A percentile compares a stretch with the other conserved stretches of the same genome.
These are phyloP conservation scores for Corchorus olitorius DNA, from an alignment of 345 rosid species.

Conservation along the genomic window DNA sequence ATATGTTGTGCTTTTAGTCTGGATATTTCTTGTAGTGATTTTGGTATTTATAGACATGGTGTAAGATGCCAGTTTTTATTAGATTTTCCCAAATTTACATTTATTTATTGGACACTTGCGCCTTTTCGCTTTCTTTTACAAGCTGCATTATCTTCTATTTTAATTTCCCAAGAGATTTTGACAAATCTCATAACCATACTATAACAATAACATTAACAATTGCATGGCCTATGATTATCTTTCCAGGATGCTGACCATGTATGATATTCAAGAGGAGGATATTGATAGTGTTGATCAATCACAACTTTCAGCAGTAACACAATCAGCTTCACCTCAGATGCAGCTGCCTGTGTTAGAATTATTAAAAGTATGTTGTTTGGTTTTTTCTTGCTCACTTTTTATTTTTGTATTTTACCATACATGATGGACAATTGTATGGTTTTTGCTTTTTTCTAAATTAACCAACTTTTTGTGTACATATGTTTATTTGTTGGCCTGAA, in stretches of 20 bases:
- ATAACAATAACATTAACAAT: not conserved
- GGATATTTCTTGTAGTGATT: slow-evolving; percentile 6
- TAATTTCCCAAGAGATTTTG: not conserved
- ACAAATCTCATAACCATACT: not conserved
- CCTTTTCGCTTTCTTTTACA: slow-evolving; percentile 4
- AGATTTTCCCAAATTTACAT: not conserved
- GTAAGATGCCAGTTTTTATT: not conserved
- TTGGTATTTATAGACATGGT: slow-evolving; percentile 1
- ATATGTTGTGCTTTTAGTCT: slow-evolving; percentile 4
- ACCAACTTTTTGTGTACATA: not conserved
- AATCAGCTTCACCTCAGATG: slow-evolving; percentile 59
- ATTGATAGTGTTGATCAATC: slow-evolving; percentile 62
- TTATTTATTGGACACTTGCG: not conserved
- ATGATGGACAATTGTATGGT: not conserved
- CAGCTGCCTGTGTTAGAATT: slow-evolving; percentile 89
- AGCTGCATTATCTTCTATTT: slow-evolving; percentile 5
- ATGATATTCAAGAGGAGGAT: slow-evolving; percentile 81
- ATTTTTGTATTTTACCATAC: not conserved
- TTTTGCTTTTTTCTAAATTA: slow-evolving; percentile 10
- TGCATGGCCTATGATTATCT: slow-evolving; percentile 9
- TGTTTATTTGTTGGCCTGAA: not conserved
- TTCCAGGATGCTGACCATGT: slow-evolving; percentile 84
- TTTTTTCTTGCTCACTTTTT: slow-evolving; percentile 15
- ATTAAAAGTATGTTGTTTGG: slow-evolving; percentile 62
- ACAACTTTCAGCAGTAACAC: slow-evolving; percentile 44